phyloP scores from a whole-genome alignment of 1,284 basidiomycete genomes.

The Tylopilus sp. region DNA sequence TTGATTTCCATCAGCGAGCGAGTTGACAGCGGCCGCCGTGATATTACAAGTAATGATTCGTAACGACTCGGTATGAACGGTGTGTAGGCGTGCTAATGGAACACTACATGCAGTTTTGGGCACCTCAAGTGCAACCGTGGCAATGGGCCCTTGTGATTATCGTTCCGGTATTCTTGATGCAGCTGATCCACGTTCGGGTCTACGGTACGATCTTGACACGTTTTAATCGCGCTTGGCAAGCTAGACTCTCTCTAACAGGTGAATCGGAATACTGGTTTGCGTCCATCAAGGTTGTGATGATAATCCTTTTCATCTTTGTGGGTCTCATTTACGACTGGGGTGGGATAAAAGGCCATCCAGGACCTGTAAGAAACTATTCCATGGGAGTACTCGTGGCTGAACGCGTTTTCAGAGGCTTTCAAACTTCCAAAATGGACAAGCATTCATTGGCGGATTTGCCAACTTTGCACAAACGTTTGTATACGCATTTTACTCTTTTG shows the following conservation, averaged over 20 bases:
- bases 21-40: slow-evolving; percentile 42
- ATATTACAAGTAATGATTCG: slow-evolving; percentile 38
- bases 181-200: slow-evolving; percentile 44
- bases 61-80: slow-evolving; percentile 3
- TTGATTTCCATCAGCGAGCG: slow-evolving; percentile 34
- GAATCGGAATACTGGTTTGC: slow-evolving; percentile 53
- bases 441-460: slow-evolving; percentile 51
- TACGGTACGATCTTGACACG: slow-evolving; percentile 37
- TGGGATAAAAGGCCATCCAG: slow-evolving; percentile 49
- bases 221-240: not conserved
- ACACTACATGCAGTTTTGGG: slow-evolving; percentile 38
- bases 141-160: slow-evolving; percentile 51
- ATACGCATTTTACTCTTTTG: slow-evolving; percentile 64
- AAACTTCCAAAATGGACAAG: slow-evolving; percentile 49
- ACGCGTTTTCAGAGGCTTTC: slow-evolving; percentile 39
- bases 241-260: slow-evolving; percentile 29
- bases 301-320: slow-evolving; percentile 51
- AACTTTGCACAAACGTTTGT: slow-evolving; percentile 52
- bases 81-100: slow-evolving; percentile 3
- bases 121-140: slow-evolving; percentile 42
- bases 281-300: slow-evolving; percentile 51
- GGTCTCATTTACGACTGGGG: slow-evolving; percentile 57
- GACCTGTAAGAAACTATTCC: slow-evolving; percentile 36
- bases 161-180: slow-evolving; percentile 42
- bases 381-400: not conserved